Evolutionary conservation across 1,284 basidiomycete genomes (phyloP), one percentile per base, ranked within the genome.

Genomic region (Rhodotorula sp.): DNA sequence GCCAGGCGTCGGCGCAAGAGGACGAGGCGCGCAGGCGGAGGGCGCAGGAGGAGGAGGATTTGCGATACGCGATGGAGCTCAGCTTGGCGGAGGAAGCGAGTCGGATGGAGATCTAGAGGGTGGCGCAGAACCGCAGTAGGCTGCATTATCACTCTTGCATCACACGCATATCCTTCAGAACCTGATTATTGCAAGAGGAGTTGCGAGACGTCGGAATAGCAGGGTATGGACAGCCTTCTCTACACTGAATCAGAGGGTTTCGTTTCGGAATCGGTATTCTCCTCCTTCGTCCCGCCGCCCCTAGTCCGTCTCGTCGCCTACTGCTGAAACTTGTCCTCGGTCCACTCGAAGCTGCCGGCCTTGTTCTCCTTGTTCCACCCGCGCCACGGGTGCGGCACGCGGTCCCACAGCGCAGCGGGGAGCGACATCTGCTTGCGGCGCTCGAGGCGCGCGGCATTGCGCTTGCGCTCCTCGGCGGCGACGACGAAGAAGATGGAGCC

Each of bases 31-130:
- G 48, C 14, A 48, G 68, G 23, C 14, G 65, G 67, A 55, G 16
- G 60, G 64, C 45, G 62, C 56, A 67, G 50, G 74, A 75, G 56
- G 72, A 76, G 49, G 78, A 77, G 44, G 77, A 79, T 25, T 42
- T 79, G 53, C 41, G 66, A 19, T 76, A 74, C 42, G 78, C 76
- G 10, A 60, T 79, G 12, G 78, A 77, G 61, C 48, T 79, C 27
- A 75, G 73, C 21, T n/a, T 76, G 54, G 77, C 69, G 17, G 75
- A 79, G 64, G 76, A 73, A 55, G 68, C 67, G 44, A 72, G 69
- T 14, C 41, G 72, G 41, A 34, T 61, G 44, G 56, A 62, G 61
- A 56, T 56, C 19, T 75, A 45, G 23, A 23, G 3, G 34, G 19
- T 7, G 41, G 3, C 4, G 55, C 16, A 57, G 48, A 3, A 34